These are phyloP conservation scores for Tuber aestivum DNA, from an alignment of 495 filamentous ascomycete genomes.

Conservation along the genomic window DNA sequence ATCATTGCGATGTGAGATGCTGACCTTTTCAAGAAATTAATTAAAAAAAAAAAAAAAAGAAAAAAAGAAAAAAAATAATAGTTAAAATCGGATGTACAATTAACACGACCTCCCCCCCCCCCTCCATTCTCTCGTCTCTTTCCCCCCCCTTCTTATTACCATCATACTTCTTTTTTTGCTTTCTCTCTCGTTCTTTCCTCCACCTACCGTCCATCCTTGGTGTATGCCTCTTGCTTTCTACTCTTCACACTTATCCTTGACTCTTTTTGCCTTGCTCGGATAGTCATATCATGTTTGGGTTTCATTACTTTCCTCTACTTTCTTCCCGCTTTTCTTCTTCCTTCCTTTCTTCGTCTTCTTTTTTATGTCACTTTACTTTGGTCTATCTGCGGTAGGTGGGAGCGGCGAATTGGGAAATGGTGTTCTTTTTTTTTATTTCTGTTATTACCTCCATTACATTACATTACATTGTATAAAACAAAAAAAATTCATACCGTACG, in stretches of 20 bases:
- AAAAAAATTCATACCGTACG: neutral
- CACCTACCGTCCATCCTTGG: neutral
- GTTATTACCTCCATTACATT: neutral
- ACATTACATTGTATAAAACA: conserved; percentile 3
- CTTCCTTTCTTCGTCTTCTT: neutral
- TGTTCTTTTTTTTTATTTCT: conserved; percentile 17
- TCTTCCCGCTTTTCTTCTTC: conserved; percentile 23
- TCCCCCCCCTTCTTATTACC: conserved; percentile 5
- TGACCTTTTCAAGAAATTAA: neutral
- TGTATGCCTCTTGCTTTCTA: neutral
- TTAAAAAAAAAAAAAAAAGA: neutral
- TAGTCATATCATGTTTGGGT: neutral
- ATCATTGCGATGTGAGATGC: neutral
- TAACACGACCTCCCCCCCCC: conserved; percentile 11
- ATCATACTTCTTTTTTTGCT: neutral
- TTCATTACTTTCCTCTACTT: conserved; percentile 6
- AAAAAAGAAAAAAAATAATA: neutral
- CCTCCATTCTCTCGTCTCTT: neutral
- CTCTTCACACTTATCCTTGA: neutral
- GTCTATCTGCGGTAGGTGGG: conserved; percentile 36
- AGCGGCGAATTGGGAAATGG: conserved; percentile 40
- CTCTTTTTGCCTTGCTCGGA: neutral
- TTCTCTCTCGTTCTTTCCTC: conserved; percentile 8
- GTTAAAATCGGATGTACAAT: conserved; percentile 27
- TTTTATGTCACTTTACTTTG: neutral